These are phyloP conservation scores for Arthrobotrys musiformis DNA, from an alignment of 2,329 filamentous ascomycete genomes.

Conservation along the genomic window DNA sequence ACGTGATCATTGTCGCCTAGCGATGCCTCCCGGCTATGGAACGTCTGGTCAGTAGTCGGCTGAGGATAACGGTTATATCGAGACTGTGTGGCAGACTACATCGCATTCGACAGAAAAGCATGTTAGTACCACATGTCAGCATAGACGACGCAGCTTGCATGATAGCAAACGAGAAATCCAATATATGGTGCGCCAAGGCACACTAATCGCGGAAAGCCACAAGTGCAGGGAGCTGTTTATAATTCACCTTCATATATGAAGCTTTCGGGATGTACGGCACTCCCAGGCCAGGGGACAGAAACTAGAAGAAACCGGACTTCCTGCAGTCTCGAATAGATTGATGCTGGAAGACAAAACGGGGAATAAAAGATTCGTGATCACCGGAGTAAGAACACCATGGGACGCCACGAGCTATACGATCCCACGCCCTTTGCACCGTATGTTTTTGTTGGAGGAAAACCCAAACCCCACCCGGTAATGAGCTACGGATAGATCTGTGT, in stretches of 20 bases:
- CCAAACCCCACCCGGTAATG: constrained; percentile 41
- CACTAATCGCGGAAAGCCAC: constrained; percentile 4
- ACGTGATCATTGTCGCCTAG: constrained; percentile 94
- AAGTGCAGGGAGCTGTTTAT: constrained; percentile 16
- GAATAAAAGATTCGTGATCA: constrained; percentile 27
- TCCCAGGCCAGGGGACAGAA: constrained; percentile 50
- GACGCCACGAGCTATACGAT: constrained; percentile 45
- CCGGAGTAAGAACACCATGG: constrained; percentile 49
- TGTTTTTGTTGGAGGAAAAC: constrained; percentile 4
- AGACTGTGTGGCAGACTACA: constrained; percentile 58
- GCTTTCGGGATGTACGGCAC: constrained; percentile 52
- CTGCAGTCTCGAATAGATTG: constrained; percentile 24
- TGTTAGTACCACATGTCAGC: constrained; percentile 2
- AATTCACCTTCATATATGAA: constrained; percentile 55
- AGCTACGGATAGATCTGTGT: constrained; percentile 15
- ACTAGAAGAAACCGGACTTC: constrained; percentile 2
- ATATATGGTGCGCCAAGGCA: constrained; percentile 3
- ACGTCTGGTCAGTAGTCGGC: constrained; percentile 55
- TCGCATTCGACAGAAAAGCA: constrained; percentile 36
- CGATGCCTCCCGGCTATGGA: constrained; percentile 62
- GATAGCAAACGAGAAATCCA: background rate
- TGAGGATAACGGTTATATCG: constrained; percentile 59
- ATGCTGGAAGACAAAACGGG: constrained; percentile 6
- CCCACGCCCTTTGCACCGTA: constrained; percentile 8
- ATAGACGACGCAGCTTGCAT: background rate